Conservation (phyloP, 2,329 filamentous ascomycete species). For the Pestalotiopsis sp. region DNA sequence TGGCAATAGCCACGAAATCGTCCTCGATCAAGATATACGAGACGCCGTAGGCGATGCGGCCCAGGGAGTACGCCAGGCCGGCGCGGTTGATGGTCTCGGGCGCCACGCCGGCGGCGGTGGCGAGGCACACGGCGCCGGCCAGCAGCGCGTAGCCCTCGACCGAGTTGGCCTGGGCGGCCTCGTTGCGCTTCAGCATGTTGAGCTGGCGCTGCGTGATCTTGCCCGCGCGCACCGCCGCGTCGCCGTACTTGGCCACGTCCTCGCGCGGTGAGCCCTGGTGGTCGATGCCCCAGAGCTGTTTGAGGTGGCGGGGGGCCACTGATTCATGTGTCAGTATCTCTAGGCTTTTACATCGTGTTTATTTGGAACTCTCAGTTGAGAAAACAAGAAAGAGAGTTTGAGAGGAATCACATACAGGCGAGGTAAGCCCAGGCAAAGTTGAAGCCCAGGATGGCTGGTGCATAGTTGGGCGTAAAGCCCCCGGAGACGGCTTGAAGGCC, state of each 20-base stretch:
- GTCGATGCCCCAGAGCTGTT: conserved; percentile 45
- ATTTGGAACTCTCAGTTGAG: neutral
- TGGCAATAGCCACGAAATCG: conserved; percentile 33
- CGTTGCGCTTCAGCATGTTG: conserved; percentile 44
- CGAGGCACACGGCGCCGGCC: conserved; percentile 38
- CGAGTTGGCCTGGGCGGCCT: conserved; percentile 49
- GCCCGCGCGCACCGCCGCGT: conserved; percentile 41
- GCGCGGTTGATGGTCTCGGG: conserved; percentile 37
- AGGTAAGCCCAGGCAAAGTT: neutral
- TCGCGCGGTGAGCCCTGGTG: conserved; percentile 49
- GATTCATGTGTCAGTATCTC: neutral
- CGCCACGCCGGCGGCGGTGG: conserved; percentile 40
- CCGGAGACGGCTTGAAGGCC: neutral
- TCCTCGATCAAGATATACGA: conserved; percentile 43
- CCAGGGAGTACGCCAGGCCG: conserved; percentile 41
- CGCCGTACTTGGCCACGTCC: conserved; percentile 48
- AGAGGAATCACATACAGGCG: neutral
- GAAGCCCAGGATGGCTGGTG: neutral
- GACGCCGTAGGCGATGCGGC: conserved; percentile 41
- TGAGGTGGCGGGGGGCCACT: conserved; percentile 44
- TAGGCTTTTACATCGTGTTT: neutral
- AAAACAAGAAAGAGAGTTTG: neutral
- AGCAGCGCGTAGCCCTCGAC: conserved; percentile 45
- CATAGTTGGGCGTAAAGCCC: neutral
- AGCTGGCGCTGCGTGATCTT: conserved; percentile 45